Evolutionary conservation across 148 eudicot species (phyloP).

Genomic region (Polygonum maritimum): DNA sequence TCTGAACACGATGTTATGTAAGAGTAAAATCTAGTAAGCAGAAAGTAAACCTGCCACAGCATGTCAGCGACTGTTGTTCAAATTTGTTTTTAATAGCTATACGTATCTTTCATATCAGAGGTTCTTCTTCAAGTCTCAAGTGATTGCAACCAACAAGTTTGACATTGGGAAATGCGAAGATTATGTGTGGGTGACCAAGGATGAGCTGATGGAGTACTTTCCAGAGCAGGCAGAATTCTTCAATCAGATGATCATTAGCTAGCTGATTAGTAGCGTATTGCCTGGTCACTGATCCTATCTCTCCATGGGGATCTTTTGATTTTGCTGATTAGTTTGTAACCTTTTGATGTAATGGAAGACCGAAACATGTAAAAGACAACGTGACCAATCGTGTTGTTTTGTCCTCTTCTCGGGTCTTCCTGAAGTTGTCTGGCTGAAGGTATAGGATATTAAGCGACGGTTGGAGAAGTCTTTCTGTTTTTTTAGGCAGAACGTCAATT

Average conservation of each 20-base stretch:
- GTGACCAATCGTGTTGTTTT: background rate
- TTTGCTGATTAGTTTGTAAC: background rate
- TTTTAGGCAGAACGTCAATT: background rate
- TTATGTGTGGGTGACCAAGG: conserved; percentile 82
- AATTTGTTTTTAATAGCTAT: conserved; percentile 4
- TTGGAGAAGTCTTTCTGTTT: background rate
- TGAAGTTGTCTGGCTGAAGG: background rate
- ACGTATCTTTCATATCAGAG: conserved; percentile 27
- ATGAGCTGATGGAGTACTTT: conserved; percentile 71
- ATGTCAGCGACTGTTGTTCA: background rate
- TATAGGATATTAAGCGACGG: background rate
- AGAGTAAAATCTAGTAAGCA: background rate
- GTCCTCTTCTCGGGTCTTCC: background rate
- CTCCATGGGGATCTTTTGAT: background rate
- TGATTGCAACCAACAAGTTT: conserved; percentile 56
- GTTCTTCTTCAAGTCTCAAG: conserved; percentile 94
- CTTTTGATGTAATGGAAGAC: conserved; percentile 1
- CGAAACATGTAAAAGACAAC: background rate
- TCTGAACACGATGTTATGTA: background rate
- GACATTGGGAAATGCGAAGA: conserved; percentile 57
- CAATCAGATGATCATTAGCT: conserved; percentile 69
- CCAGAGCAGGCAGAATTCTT: conserved; percentile 75
- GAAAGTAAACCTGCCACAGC: background rate
- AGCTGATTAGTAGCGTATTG: conserved; percentile 23
- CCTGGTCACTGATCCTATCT: background rate